Percentiles rank a stretch among this genome's conserved stretches.
Evolutionary conservation across 2,329 filamentous ascomycete species (phyloP).

Genomic region (Verruconis gallopava): DNA sequence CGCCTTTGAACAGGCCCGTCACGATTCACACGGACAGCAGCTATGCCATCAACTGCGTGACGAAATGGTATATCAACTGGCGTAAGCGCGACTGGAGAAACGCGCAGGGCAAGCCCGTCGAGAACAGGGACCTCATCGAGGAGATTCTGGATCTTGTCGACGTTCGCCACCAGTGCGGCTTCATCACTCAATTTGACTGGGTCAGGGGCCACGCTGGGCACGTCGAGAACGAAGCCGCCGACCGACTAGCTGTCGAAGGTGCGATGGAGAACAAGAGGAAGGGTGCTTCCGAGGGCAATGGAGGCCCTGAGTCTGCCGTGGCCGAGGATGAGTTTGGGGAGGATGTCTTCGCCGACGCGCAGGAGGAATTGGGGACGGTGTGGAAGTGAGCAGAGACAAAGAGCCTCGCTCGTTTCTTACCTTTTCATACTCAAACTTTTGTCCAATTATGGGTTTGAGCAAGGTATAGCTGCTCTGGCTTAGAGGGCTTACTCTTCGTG

Average conservation of each 20-base stretch:
- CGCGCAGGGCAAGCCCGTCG: constrained; percentile 54
- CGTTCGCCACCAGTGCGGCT: constrained; percentile 47
- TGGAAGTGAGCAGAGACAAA: too few relatives aligned
- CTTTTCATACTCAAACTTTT: too few relatives aligned
- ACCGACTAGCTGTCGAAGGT: constrained; percentile 59
- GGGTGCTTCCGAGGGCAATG: neutral
- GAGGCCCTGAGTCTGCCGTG: too few relatives aligned
- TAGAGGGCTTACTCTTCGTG: too few relatives aligned
- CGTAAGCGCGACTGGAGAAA: constrained; percentile 65
- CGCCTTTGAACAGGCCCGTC: constrained; percentile 53
- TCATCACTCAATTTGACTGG: constrained; percentile 65
- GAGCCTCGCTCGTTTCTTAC: too few relatives aligned
- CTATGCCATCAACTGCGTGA: constrained; percentile 84
- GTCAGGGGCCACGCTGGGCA: constrained; percentile 72
- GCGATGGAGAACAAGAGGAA: constrained; percentile 31
- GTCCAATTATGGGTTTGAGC: too few relatives aligned
- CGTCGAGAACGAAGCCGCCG: constrained; percentile 67
- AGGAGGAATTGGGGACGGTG: too few relatives aligned
- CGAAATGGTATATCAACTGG: constrained; percentile 72
- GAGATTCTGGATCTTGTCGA: constrained; percentile 59
- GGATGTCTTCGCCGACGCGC: too few relatives aligned
- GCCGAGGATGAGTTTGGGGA: too few relatives aligned
- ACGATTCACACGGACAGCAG: constrained; percentile 79
- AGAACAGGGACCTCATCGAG: constrained; percentile 76
- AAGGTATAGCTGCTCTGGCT: too few relatives aligned